Conservation (phyloP, 208 protist genomes). For the Balamuthia mandrillaris region DNA sequence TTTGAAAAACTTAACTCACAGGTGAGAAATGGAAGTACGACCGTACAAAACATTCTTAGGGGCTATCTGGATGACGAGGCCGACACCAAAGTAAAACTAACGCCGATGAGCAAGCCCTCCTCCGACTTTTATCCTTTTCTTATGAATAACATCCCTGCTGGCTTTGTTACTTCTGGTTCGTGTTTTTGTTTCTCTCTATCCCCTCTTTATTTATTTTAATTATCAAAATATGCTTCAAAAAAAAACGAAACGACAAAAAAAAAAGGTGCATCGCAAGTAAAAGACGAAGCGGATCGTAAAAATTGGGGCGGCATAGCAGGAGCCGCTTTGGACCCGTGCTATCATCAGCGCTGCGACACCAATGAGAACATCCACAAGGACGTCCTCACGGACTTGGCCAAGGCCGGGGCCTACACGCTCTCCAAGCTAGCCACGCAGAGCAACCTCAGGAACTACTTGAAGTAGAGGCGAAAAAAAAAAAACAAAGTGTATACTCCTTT, state of each 20-base stretch:
- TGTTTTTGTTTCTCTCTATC: not conserved
- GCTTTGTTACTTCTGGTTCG: not conserved
- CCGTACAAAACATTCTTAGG: not conserved
- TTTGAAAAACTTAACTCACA: not conserved
- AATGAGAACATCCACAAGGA: not conserved
- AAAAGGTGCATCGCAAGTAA: not conserved
- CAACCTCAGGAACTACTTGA: not conserved
- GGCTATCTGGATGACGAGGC: not conserved
- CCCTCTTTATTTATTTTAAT: not conserved
- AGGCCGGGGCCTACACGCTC: not conserved
- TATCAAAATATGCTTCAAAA: not conserved
- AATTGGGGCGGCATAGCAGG: too few species aligned
- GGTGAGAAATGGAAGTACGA: not conserved
- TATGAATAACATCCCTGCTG: not conserved
- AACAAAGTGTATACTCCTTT: too few species aligned
- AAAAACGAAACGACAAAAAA: not conserved
- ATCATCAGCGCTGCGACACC: not conserved
- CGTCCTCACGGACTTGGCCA: not conserved
- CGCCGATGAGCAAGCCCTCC: slow-evolving; percentile 5
- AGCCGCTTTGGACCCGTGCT: slow-evolving; percentile 20
- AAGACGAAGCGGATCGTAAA: too few species aligned
- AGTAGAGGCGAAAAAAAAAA: too few species aligned
- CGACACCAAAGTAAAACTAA: not conserved
- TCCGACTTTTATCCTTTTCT: slow-evolving; percentile 20
- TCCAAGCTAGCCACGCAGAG: not conserved